Evolutionary conservation across 148 eudicot species (phyloP).

Genomic region (Fagopyrum esculentum): DNA sequence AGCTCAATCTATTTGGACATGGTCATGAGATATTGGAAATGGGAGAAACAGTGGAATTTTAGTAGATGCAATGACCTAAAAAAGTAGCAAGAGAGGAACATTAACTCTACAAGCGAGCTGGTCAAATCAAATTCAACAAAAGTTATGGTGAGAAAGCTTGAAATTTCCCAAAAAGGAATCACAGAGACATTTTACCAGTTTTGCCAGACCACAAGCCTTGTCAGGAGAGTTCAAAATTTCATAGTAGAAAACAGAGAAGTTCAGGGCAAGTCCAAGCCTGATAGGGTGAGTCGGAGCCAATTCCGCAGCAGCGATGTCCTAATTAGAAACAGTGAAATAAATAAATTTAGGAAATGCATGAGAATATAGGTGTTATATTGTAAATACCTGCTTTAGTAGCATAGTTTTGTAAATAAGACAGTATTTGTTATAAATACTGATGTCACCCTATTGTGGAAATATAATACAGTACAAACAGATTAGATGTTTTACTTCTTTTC

Average conservation of each 20-base stretch:
- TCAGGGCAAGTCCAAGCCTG: slow-evolving; percentile 45
- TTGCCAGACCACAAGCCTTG: slow-evolving; percentile 43
- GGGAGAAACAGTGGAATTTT: too few relatives aligned
- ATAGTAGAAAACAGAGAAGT: slow-evolving; percentile 48
- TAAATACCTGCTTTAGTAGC: too few relatives aligned
- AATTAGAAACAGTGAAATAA: not conserved
- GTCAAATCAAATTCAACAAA: not conserved
- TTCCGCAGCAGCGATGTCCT: slow-evolving; percentile 40
- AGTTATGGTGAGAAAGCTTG: not conserved
- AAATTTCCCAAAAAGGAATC: not conserved
- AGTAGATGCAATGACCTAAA: too few relatives aligned
- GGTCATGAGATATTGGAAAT: not conserved
- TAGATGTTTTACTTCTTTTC: too few relatives aligned
- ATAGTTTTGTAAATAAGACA: too few relatives aligned
- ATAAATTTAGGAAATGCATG: not conserved
- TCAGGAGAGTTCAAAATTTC: slow-evolving; percentile 48
- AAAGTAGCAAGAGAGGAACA: too few relatives aligned
- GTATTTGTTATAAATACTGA: too few relatives aligned
- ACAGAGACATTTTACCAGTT: slow-evolving; percentile 24
- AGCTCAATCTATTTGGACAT: not conserved
- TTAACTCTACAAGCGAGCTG: not conserved
- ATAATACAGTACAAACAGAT: too few relatives aligned
- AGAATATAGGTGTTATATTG: too few relatives aligned
- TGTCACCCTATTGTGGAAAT: too few relatives aligned
- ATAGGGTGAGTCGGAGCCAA: slow-evolving; percentile 44